Percentiles rank a stretch among this genome's conserved stretches.
These are phyloP conservation scores for Salix udensis DNA, from an alignment of 345 rosid species.

Conservation along the genomic window DNA sequence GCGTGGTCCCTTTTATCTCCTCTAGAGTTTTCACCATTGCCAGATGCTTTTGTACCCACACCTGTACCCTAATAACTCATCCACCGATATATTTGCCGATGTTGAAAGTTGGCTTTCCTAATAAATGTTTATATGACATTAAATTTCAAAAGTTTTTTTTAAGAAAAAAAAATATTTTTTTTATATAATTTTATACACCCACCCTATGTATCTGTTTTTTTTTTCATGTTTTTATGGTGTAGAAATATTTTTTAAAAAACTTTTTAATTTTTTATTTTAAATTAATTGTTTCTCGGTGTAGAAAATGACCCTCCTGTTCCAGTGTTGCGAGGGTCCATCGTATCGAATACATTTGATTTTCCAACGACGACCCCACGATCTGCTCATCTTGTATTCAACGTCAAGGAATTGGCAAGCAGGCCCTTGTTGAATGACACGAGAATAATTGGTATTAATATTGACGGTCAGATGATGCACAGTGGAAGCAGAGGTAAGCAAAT, in stretches of 20 bases:
- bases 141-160: no score
- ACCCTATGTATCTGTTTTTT: no score
- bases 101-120: no score
- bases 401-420: neutral
- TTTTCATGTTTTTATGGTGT: no score
- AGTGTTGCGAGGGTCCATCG: conserved; percentile 2
- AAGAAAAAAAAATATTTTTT: no score
- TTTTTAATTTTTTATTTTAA: no score
- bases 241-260: no score
- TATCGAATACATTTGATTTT: neutral
- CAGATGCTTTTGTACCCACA: neutral
- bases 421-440: conserved; percentile 6
- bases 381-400: conserved; percentile 19
- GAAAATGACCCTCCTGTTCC: conserved; percentile 11
- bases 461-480: conserved; percentile 11
- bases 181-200: no score
- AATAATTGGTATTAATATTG: conserved; percentile 10
- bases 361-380: neutral
- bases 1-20: conserved; percentile 13
- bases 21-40: neutral
- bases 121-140: no score
- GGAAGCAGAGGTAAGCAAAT: neutral
- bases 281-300: neutral
- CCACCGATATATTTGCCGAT: no score
- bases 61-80: neutral